Evolutionary conservation across 2,329 filamentous ascomycete genomes (phyloP).

Genomic region (Metarhizium brunneum): DNA sequence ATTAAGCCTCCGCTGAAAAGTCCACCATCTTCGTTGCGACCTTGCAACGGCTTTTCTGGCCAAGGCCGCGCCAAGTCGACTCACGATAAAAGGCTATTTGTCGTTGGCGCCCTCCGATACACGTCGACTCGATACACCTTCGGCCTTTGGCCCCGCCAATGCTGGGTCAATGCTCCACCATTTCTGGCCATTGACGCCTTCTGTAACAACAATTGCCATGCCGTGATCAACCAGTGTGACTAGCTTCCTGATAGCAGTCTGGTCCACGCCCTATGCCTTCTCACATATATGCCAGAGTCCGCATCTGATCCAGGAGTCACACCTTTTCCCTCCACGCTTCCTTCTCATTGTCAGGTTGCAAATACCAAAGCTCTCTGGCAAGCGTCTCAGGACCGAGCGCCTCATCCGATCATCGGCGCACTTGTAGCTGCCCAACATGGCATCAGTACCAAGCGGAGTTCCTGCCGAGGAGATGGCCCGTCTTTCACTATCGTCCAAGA

Average conservation of each 20-base stretch:
- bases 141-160: background rate
- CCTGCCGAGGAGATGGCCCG: conserved; percentile 10
- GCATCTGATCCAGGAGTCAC: background rate
- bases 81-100: background rate
- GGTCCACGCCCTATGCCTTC: background rate
- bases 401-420: background rate
- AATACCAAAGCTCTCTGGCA: background rate
- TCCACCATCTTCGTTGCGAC: too few species aligned
- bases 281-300: background rate
- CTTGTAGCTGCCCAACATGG: background rate
- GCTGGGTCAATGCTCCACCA: background rate
- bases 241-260: background rate
- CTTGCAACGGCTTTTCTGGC: too few species aligned
- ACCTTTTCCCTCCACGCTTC: background rate
- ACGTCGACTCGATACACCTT: too few species aligned
- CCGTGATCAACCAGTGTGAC: background rate
- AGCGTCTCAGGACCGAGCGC: background rate
- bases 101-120: background rate
- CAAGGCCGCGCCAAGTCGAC: background rate
- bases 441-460: background rate
- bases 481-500: conserved; percentile 53
- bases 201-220: background rate
- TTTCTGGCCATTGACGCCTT: background rate
- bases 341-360: background rate
- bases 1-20: background rate